Percentiles rank a stretch among this genome's conserved stretches.
Conservation (phyloP, 2,329 filamentous ascomycete species). For the Ophiocordyceps robertsii region DNA sequence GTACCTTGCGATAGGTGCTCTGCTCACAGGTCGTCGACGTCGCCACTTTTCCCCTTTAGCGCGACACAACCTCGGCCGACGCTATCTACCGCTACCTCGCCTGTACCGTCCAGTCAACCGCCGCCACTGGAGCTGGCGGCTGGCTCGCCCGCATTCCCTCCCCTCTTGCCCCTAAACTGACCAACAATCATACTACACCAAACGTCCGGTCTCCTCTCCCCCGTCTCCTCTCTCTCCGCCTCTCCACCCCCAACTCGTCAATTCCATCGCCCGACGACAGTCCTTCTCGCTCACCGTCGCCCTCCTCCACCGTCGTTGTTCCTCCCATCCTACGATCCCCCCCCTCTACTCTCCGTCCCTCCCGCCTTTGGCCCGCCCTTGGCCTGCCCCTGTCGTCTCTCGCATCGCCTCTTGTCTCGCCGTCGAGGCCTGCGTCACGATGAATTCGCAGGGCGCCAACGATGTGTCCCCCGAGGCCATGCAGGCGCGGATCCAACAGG, state of each 20-base stretch:
- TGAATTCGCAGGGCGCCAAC: constrained; percentile 44
- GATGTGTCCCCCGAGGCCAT: constrained; percentile 64
- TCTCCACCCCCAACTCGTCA: constrained; percentile 16
- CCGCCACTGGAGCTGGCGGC: constrained; percentile 2
- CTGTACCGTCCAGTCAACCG: background rate
- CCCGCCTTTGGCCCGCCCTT: constrained; percentile 2
- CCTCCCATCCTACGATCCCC: constrained; percentile 4
- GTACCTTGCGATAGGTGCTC: no score
- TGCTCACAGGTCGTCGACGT: no score
- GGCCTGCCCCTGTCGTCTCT: constrained; percentile 1
- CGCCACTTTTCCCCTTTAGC: no score
- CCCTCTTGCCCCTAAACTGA: constrained; percentile 2
- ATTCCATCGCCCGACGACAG: constrained; percentile 14
- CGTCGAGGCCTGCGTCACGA: constrained; percentile 18
- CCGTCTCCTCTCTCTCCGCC: constrained; percentile 15
- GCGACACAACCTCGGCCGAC: no score
- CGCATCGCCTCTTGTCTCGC: constrained; percentile 3
- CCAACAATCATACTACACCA: constrained; percentile 5
- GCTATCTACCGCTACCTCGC: background rate
- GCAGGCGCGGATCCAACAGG: constrained; percentile 85
- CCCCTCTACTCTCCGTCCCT: constrained; percentile 3
- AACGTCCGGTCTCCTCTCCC: constrained; percentile 4
- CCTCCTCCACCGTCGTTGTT: constrained; percentile 2
- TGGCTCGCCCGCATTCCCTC: constrained; percentile 4
- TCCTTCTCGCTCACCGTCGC: constrained; percentile 2